phyloP scores from a whole-genome alignment of 495 filamentous ascomycete species.

The Alectoria sarmentosa region DNA sequence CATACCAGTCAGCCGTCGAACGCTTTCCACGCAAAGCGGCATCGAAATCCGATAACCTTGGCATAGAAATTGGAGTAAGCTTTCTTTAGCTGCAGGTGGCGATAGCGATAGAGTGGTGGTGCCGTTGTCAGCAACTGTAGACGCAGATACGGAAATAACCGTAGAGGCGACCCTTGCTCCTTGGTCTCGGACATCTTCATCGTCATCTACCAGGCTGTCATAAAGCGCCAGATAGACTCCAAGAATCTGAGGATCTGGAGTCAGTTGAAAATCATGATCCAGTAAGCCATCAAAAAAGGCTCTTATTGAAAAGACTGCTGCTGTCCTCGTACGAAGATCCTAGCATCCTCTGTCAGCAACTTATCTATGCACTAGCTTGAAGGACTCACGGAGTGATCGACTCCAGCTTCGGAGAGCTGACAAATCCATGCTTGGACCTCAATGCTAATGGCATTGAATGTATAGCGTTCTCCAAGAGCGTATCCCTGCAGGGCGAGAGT shows the following conservation, averaged over 20 bases:
- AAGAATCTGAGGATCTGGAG: slow-evolving; percentile 30
- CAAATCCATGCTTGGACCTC: slow-evolving; percentile 6
- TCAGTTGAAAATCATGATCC: neutral
- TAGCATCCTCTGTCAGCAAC: slow-evolving; percentile 26
- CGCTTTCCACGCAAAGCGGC: slow-evolving; percentile 30
- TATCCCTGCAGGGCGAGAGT: slow-evolving; percentile 11
- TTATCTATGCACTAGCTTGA: neutral
- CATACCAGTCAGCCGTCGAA: slow-evolving; percentile 26
- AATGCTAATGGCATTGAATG: neutral
- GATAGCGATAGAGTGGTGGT: slow-evolving; percentile 28
- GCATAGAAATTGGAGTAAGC: slow-evolving; percentile 40
- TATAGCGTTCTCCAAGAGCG: slow-evolving; percentile 4
- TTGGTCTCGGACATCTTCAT: slow-evolving; percentile 71
- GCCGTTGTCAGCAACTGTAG: slow-evolving; percentile 30
- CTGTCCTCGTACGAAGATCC: slow-evolving; percentile 59
- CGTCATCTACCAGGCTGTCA: slow-evolving; percentile 75
- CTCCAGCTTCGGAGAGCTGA: slow-evolving; percentile 2
- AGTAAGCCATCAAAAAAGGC: slow-evolving; percentile 21
- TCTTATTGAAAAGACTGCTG: slow-evolving; percentile 40
- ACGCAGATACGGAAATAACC: slow-evolving; percentile 34
- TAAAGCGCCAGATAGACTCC: slow-evolving; percentile 48
- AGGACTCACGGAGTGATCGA: slow-evolving; percentile 8
- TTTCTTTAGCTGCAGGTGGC: slow-evolving; percentile 41
- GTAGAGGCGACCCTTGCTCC: slow-evolving; percentile 47
- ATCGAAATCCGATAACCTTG: slow-evolving; percentile 34